Conservation (phyloP, 2,329 filamentous ascomycete species). For the Waltergamsia citrina region DNA sequence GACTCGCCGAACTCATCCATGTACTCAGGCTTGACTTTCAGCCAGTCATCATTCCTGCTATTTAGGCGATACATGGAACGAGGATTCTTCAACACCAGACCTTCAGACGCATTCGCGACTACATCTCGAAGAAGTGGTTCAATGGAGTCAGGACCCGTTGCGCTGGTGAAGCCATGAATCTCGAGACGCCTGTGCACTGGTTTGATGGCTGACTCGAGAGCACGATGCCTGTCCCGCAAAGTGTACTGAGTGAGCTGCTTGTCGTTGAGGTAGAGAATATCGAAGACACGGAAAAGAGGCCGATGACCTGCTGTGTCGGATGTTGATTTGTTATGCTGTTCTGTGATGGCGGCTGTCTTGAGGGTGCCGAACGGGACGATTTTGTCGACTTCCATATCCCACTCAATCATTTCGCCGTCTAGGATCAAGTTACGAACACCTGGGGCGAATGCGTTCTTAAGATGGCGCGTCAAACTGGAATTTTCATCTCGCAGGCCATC, state of each 20-base stretch:
- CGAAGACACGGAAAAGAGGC: constrained; percentile 79
- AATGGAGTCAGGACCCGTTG: constrained; percentile 60
- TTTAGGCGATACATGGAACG: constrained; percentile 79
- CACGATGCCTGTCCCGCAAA: constrained; percentile 68
- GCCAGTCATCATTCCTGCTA: constrained; percentile 89
- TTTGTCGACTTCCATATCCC: constrained; percentile 79
- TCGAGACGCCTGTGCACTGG: constrained; percentile 70
- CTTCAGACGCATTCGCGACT: constrained; percentile 79
- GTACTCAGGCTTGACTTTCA: constrained; percentile 98
- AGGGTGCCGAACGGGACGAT: constrained; percentile 86
- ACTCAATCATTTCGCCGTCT: constrained; percentile 98
- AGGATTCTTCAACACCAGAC: constrained; percentile 89
- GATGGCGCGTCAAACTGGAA: constrained; percentile 69
- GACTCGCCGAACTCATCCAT: constrained; percentile 95
- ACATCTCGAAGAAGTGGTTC: constrained; percentile 74
- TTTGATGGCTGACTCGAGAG: constrained; percentile 62
- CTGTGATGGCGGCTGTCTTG: constrained; percentile 78
- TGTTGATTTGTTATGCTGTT: constrained; percentile 55
- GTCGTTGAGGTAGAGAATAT: constrained; percentile 83
- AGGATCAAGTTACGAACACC: constrained; percentile 81
- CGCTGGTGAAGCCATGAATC: constrained; percentile 63
- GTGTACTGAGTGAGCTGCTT: constrained; percentile 72
- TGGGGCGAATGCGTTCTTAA: constrained; percentile 66
- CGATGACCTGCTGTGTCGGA: constrained; percentile 40
- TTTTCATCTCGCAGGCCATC: constrained; percentile 63